These are phyloP conservation scores for Hibiscus tridactylites DNA, from an alignment of 345 rosid species.

Conservation along the genomic window DNA sequence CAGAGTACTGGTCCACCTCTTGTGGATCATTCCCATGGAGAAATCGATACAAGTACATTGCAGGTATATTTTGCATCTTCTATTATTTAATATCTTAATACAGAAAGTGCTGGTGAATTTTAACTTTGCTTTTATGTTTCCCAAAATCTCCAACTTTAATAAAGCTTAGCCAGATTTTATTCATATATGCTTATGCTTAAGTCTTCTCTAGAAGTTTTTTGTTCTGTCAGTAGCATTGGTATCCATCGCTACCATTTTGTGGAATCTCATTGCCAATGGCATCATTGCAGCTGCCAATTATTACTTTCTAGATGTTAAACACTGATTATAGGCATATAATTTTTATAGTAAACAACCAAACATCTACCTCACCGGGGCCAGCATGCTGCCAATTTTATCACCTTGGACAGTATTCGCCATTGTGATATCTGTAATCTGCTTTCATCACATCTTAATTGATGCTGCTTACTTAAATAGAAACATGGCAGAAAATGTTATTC, in stretches of 20 bases:
- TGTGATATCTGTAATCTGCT: background rate
- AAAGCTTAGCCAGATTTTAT: background rate
- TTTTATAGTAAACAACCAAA: background rate
- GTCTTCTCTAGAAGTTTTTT: background rate
- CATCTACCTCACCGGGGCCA: background rate
- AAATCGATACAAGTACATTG: slow-evolving; percentile 40
- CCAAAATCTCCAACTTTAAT: background rate
- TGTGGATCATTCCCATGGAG: slow-evolving; percentile 30
- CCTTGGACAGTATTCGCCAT: background rate
- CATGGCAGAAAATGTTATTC: background rate
- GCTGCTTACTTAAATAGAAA: background rate
- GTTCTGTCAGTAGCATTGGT: background rate
- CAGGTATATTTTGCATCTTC: slow-evolving; percentile 34
- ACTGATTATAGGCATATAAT: background rate
- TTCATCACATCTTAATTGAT: background rate
- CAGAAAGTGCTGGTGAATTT: background rate
- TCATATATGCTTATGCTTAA: background rate
- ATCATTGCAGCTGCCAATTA: background rate
- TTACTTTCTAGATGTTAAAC: background rate
- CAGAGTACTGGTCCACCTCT: slow-evolving; percentile 26
- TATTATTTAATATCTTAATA: background rate
- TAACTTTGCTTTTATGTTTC: background rate
- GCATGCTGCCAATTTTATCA: background rate
- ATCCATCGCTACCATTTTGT: background rate
- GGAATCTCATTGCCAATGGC: background rate